Evolutionary conservation across 192 early-diverging fungal species (phyloP).

Genomic region (Coemansia sp.): DNA sequence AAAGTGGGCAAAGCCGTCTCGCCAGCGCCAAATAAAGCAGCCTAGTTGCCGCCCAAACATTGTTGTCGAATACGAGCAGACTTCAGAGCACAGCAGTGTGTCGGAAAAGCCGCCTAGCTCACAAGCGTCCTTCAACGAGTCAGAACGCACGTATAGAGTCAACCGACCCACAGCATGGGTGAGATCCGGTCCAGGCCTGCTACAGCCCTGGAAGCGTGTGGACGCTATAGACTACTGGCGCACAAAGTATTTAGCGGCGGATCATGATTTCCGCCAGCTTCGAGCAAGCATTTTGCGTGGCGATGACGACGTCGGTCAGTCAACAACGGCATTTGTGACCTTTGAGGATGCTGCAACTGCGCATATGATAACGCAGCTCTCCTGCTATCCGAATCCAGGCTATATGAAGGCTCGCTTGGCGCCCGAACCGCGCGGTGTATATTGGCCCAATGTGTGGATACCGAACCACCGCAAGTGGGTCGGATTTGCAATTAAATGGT

Average conservation of each 20-base stretch:
- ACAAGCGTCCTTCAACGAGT: background rate
- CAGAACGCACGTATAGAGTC: background rate
- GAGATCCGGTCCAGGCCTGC: conserved; percentile 33
- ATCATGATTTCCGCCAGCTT: conserved; percentile 54
- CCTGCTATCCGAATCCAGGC: conserved; percentile 65
- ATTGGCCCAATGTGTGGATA: conserved; percentile 72
- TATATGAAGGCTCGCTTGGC: conserved; percentile 61
- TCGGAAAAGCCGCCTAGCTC: background rate
- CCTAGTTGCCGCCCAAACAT: background rate
- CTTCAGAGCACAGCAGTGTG: background rate
- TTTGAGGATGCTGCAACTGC: conserved; percentile 70
- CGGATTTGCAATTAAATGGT: conserved; percentile 55
- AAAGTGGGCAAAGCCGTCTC: conserved; percentile 31
- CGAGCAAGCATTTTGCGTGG: conserved; percentile 19
- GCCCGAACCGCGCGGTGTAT: conserved; percentile 74
- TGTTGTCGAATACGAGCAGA: background rate
- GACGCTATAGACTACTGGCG: conserved; percentile 69
- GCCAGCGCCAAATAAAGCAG: conserved; percentile 3
- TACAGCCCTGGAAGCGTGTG: conserved; percentile 57
- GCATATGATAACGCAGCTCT: conserved; percentile 64
- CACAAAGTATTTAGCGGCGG: conserved; percentile 55
- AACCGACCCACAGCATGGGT: conserved; percentile 30
- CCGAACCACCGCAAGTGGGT: conserved; percentile 55
- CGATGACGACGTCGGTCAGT: conserved; percentile 19
- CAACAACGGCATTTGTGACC: conserved; percentile 76